phyloP scores from a whole-genome alignment of 768 basidiomycete genomes.

The Gyrodon lividus region DNA sequence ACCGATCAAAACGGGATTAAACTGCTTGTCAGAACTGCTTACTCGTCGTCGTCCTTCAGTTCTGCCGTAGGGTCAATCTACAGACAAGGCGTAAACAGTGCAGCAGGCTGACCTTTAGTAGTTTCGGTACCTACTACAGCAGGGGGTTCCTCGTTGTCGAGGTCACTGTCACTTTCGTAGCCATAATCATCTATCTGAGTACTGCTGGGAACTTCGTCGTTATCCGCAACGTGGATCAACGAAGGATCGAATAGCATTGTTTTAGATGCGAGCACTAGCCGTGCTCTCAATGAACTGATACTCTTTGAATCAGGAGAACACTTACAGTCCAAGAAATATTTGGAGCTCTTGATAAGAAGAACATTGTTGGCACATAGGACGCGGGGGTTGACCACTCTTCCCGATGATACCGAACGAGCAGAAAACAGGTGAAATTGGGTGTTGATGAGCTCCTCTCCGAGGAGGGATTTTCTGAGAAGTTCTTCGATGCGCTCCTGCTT shows the following conservation, averaged over 20 bases:
- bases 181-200: conserved; percentile 24
- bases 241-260: conserved; percentile 9
- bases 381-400: conserved; percentile 18
- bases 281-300: not conserved
- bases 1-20: not conserved
- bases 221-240: conserved; percentile 14
- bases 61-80: not conserved
- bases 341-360: conserved; percentile 26
- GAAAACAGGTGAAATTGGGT: conserved; percentile 34
- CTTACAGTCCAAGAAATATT: conserved; percentile 30
- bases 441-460: conserved; percentile 29
- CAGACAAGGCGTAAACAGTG: not conserved
- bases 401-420: conserved; percentile 10
- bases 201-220: conserved; percentile 7
- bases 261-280: conserved; percentile 17
- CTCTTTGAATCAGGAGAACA: not conserved
- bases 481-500: conserved; percentile 18
- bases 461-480: conserved; percentile 23
- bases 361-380: conserved; percentile 28
- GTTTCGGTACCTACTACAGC: not conserved
- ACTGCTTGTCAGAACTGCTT: not conserved
- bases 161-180: conserved; percentile 36
- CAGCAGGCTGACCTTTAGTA: not conserved
- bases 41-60: conserved; percentile 12
- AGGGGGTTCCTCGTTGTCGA: conserved; percentile 27